Base-by-base conservation (phyloP, 192 early-diverging fungal species). In the Spizellomyces sp. region DNA sequence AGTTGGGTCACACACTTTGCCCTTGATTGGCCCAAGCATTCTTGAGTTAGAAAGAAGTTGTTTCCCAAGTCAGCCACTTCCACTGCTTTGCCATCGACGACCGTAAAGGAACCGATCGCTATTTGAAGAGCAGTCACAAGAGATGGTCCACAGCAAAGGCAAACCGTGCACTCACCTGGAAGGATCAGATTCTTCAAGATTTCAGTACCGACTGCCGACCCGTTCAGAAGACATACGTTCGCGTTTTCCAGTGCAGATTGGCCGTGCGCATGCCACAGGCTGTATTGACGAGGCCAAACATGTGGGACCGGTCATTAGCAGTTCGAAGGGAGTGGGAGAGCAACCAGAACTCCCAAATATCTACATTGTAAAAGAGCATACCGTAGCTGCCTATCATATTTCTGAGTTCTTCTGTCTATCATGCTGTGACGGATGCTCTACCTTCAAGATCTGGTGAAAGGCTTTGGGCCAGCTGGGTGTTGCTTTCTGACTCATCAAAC, bases 141-240 rank as follows among this genome's bases (percentile, higher is more conserved):
- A 36, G 3, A 36, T 36, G 27, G 27, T 36, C 27, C 27, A 36
- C 17, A 9, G 27, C 27, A 36, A 36, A 36, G 27, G 27, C 27
- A 36, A 36, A 36, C 27, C 27, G 14, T 61, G 36, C 42, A 48
- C 66, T 73, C 85, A 92, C 96, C 97, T 76, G 97, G 96, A 61
- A 99, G 84, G 58, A 98, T 88, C 36, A 99, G 84, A 74, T 99
- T 96, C 77, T 99, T 99, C 50, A 99, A 83, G 27, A 90, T 86
- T 76, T 99, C 97, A 45, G 93, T 90, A 4, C 93, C 96, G 14
- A 90, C 88, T 1, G 93, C 90, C 12, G 90, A 87, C 22, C 86
- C 95, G 70, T 95, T 91, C 56, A 99, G 66, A 17, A 97, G 85
- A 48, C 92, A 93, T 36, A 99, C 87, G 21, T 87, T 87, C 9